Conservation (phyloP, 441 rosid species). For the Syzygium syzygioides region DNA sequence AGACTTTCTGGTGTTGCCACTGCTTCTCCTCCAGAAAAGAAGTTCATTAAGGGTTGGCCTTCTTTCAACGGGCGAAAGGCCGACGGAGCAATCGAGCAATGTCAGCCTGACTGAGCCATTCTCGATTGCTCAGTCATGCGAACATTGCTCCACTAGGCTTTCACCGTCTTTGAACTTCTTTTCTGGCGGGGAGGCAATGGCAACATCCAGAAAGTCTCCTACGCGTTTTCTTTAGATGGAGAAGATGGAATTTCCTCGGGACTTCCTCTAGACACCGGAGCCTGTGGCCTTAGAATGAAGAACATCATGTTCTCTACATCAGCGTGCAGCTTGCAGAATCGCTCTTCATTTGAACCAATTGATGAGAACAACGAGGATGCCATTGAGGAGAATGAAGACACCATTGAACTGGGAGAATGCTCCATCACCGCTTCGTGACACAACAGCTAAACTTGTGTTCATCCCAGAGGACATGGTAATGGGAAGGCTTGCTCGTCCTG, state of each 20-base stretch:
- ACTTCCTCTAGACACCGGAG: background rate
- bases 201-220: background rate
- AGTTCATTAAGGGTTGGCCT: background rate
- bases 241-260: background rate
- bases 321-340: constrained; percentile 46
- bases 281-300: constrained; percentile 37
- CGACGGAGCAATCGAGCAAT: background rate
- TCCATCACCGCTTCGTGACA: constrained; percentile 53
- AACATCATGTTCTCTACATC: constrained; percentile 68
- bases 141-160: background rate
- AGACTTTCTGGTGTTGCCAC: background rate
- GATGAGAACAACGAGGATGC: constrained; percentile 33
- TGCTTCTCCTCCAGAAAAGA: background rate
- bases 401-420: constrained; percentile 29
- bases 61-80: background rate
- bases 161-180: background rate
- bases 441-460: constrained; percentile 44
- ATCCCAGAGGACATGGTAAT: constrained; percentile 70
- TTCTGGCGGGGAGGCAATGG: background rate
- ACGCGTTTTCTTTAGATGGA: background rate
- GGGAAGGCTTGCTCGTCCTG: constrained; percentile 82
- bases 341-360: constrained; percentile 32
- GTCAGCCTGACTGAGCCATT: background rate
- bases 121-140: background rate
- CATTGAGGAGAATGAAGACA: constrained; percentile 31